Evolutionary conservation across 441 rosid species (phyloP).

Genomic region (Erodium texanum): DNA sequence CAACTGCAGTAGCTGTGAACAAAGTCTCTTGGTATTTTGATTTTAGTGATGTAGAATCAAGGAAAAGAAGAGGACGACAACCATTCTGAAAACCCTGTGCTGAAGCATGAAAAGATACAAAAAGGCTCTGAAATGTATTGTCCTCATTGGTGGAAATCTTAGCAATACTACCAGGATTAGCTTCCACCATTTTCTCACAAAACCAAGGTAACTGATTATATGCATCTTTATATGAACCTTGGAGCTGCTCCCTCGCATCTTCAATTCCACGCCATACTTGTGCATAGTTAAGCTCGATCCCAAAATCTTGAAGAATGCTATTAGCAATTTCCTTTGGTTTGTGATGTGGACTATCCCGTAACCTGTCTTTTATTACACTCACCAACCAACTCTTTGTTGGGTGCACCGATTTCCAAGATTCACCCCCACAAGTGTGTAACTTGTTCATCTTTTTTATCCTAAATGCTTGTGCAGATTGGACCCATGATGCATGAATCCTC

Average conservation of each 20-base stretch:
- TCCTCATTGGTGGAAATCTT: slow-evolving; percentile 48
- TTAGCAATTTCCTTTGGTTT: slow-evolving; percentile 73
- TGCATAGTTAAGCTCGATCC: slow-evolving; percentile 60
- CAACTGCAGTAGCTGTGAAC: slow-evolving; percentile 73
- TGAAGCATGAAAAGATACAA: slow-evolving; percentile 57
- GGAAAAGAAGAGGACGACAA: slow-evolving; percentile 82
- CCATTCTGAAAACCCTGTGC: slow-evolving; percentile 62
- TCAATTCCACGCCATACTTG: slow-evolving; percentile 86
- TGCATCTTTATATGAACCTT: slow-evolving; percentile 70
- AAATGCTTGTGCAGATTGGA: slow-evolving; percentile 52
- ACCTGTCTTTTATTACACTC: slow-evolving; percentile 64
- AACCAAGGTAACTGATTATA: slow-evolving; percentile 63
- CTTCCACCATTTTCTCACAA: slow-evolving; percentile 49
- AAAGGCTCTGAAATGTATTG: slow-evolving; percentile 61
- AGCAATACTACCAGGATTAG: slow-evolving; percentile 66
- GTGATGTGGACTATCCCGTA: slow-evolving; percentile 65
- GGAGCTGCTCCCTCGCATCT: slow-evolving; percentile 78
- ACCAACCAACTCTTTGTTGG: slow-evolving; percentile 84
- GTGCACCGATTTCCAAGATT: slow-evolving; percentile 75
- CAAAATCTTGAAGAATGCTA: slow-evolving; percentile 61
- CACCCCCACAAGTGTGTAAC: slow-evolving; percentile 67
- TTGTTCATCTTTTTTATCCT: slow-evolving; percentile 55
- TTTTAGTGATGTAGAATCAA: slow-evolving; percentile 57
- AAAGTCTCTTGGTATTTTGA: slow-evolving; percentile 75
- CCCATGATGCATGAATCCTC: slow-evolving; percentile 83